These are phyloP conservation scores for Ascocoryne sarcoides DNA, from an alignment of 2,329 filamentous ascomycete genomes.

Conservation along the genomic window DNA sequence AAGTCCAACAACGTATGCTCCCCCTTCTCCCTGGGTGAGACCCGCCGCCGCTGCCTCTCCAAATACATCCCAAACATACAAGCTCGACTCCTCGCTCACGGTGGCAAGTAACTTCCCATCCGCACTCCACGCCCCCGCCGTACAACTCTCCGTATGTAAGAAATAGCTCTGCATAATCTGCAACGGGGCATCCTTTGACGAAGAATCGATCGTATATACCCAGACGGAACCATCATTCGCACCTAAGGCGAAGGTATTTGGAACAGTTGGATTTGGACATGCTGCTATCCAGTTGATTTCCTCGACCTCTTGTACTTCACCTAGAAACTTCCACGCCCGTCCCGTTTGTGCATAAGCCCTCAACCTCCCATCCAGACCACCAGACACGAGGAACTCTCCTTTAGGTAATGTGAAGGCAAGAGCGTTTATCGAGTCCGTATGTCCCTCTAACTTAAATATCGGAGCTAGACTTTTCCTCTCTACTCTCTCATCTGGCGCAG, in stretches of 20 bases:
- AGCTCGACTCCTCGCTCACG: constrained; percentile 76
- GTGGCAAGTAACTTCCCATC: constrained; percentile 83
- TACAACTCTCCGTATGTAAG: constrained; percentile 77
- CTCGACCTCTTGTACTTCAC: constrained; percentile 79
- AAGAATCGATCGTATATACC: constrained; percentile 80
- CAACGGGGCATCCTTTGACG: constrained; percentile 52
- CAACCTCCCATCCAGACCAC: constrained; percentile 77
- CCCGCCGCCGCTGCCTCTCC: constrained; percentile 38
- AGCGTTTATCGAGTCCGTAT: constrained; percentile 84
- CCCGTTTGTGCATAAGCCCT: constrained; percentile 55
- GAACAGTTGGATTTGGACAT: constrained; percentile 61
- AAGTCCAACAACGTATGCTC: constrained; percentile 63
- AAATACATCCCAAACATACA: constrained; percentile 75
- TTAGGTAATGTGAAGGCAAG: constrained; percentile 74
- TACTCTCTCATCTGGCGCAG: constrained; percentile 49
- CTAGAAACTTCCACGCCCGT: constrained; percentile 53
- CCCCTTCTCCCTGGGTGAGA: constrained; percentile 43
- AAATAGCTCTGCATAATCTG: constrained; percentile 88
- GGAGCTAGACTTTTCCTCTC: constrained; percentile 53
- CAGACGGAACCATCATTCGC: constrained; percentile 88
- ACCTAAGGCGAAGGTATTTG: constrained; percentile 79
- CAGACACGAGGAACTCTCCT: constrained; percentile 80
- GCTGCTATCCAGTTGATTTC: constrained; percentile 86
- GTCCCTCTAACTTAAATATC: constrained; percentile 73
- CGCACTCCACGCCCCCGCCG: constrained; percentile 82